Conservation (phyloP, 225 moss, liverwort and hornwort genomes). For the Sphagnum tenellum region DNA sequence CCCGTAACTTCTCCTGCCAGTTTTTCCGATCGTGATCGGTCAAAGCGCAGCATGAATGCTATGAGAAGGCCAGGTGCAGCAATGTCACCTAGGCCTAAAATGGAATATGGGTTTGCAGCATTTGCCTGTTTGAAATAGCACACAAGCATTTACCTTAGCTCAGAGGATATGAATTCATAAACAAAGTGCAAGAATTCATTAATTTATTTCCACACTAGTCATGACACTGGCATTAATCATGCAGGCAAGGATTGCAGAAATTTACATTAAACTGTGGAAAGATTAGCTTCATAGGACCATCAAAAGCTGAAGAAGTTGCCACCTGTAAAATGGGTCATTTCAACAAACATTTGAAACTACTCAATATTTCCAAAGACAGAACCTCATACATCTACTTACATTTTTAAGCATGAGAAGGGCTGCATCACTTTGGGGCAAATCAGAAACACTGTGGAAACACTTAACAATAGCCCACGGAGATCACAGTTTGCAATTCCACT, state of each 20-base stretch:
- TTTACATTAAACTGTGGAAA: slow-evolving; percentile 76
- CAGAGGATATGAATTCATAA: no score
- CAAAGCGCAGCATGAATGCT: slow-evolving; percentile 95
- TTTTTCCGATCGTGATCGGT: slow-evolving; percentile 49
- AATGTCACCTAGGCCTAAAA: slow-evolving; percentile 88
- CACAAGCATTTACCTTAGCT: background rate
- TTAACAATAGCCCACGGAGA: no score
- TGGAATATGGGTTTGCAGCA: slow-evolving; percentile 80
- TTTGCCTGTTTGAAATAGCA: slow-evolving; percentile 38
- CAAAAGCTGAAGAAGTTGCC: slow-evolving; percentile 91
- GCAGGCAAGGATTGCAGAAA: background rate
- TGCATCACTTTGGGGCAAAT: no score
- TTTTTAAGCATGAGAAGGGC: no score
- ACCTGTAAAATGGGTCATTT: slow-evolving; percentile 37
- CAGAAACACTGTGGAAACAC: no score
- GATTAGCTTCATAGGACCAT: slow-evolving; percentile 96
- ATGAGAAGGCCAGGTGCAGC: slow-evolving; percentile 95
- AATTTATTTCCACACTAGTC: background rate
- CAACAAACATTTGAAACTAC: no score
- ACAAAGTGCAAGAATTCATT: background rate
- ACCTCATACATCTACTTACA: no score
- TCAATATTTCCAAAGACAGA: no score
- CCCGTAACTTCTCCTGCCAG: slow-evolving; percentile 14
- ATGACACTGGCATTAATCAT: background rate
- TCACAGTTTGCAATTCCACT: no score